Evolutionary conservation across 805 yeast species (phyloP), one percentile per base, ranked within the genome.

Genomic region (Candida sakaeoensis): DNA sequence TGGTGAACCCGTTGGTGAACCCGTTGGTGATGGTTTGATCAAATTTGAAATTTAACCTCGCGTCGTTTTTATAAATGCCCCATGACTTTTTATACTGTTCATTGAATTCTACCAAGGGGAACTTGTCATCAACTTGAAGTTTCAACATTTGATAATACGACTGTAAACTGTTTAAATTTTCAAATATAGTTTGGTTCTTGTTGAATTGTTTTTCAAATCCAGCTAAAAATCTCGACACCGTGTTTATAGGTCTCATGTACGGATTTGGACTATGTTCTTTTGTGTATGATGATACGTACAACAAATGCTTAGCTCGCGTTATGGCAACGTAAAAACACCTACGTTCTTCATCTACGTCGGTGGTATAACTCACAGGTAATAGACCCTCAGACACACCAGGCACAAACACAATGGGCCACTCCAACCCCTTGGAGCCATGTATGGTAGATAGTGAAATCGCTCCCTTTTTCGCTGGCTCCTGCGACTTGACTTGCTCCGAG

Each of bases 341-440:
- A 40, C 95, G 62, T 52, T 89, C 97, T 60, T 91, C 98, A 47
- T 83, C 74, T 2, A 77, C 40, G 1, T 58, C 46, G 26, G 61
- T 63, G 0, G 77, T 77, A 52, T 72, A 73, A 2, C 58, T 51
- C 3, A 82, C 77, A 0, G 95, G 95, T 9, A 86, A 61, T 10
- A 76, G 58, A 1, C 84, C 82, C 34, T 84, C 86, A 23, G 75
- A 68, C 13, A 85, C 61, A 0, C 86, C 83, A 0, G 95, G 88
- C 9, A 87, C 75, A 54, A 87, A 86, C 0, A 91, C 97, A 10
- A 86, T 77, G 0, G 95, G 91, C 97, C 98, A 91, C 56, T 91
- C 99, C 2, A 90, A 67, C 1, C 99, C 99, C 57, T 91, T 91
- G 1, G 97, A 80, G 0, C 89, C 87, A 56, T 91, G 99, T 9